phyloP scores from a whole-genome alignment of 805 yeast genomes.

The Starmera amethionina region DNA sequence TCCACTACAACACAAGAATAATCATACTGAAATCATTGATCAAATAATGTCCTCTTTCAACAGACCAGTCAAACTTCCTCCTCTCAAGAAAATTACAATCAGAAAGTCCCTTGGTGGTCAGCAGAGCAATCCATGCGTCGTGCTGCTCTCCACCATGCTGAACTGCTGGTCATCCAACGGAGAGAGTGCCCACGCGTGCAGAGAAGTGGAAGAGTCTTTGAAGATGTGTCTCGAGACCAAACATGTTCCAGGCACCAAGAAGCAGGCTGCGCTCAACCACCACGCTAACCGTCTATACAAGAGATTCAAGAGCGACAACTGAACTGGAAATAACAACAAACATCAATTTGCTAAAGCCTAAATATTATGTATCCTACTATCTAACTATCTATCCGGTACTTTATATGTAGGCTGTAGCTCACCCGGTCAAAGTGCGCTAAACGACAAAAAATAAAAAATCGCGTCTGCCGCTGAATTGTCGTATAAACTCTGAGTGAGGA shows the following conservation, averaged over 20 bases:
- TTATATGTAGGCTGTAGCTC: too few species aligned
- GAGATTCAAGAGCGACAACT: constrained; percentile 18
- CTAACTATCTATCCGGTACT: too few species aligned
- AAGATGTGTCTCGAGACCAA: constrained; percentile 58
- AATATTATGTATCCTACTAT: too few species aligned
- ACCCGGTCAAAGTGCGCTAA: too few species aligned
- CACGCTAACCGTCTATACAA: constrained; percentile 42
- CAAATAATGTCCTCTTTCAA: constrained; percentile 6
- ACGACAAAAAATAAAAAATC: too few species aligned
- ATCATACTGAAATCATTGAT: too few species aligned
- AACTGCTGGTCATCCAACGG: constrained; percentile 97
- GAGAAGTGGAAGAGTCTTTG: constrained; percentile 54
- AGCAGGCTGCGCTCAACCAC: constrained; percentile 37
- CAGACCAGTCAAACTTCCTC: constrained; percentile 47
- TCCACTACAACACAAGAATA: too few species aligned
- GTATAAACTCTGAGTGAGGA: too few species aligned
- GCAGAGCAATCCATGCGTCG: constrained; percentile 65
- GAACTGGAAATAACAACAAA: too few species aligned
- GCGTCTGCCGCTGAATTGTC: too few species aligned
- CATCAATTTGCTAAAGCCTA: too few species aligned
- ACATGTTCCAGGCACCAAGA: constrained; percentile 2
- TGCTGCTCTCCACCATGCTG: constrained; percentile 73
- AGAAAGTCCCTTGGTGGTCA: constrained; percentile 49
- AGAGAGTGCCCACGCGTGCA: constrained; percentile 65
- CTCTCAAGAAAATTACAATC: constrained; percentile 63